A percentile compares a stretch with the other conserved stretches of the same genome.
Conservation (phyloP, 257 asterid species). For the Buddleja alternifolia region DNA sequence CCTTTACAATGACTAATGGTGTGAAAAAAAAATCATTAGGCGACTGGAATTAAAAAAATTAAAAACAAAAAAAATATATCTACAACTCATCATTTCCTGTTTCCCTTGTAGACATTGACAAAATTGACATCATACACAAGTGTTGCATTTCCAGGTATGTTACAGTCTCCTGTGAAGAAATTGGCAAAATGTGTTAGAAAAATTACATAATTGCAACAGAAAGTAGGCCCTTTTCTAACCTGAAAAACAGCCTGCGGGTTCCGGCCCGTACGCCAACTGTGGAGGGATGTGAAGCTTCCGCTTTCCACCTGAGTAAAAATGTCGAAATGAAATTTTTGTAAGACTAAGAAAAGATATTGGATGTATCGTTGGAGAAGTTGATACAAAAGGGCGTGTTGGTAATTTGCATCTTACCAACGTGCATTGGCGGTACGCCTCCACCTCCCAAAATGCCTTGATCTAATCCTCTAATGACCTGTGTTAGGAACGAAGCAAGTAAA, state of each 20-base stretch:
- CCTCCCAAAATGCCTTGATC: slow-evolving; percentile 94
- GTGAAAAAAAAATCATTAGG: too few species aligned
- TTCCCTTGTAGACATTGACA: slow-evolving; percentile 71
- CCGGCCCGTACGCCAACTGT: slow-evolving; percentile 82
- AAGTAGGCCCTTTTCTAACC: slow-evolving; percentile 39
- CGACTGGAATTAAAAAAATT: too few species aligned
- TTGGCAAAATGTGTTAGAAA: background rate
- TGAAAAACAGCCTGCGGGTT: slow-evolving; percentile 93
- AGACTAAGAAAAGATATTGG: background rate
- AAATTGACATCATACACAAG: slow-evolving; percentile 73
- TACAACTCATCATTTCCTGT: slow-evolving; percentile 50
- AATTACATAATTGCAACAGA: background rate
- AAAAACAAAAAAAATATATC: too few species aligned
- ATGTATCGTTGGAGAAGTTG: background rate
- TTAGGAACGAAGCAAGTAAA: background rate
- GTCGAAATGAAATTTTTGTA: slow-evolving; percentile 10
- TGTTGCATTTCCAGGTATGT: slow-evolving; percentile 87
- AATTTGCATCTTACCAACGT: slow-evolving; percentile 57
- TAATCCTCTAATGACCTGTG: slow-evolving; percentile 81
- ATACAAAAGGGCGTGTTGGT: background rate
- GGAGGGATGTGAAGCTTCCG: slow-evolving; percentile 91
- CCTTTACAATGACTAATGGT: too few species aligned
- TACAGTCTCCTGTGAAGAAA: slow-evolving; percentile 73
- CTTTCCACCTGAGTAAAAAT: slow-evolving; percentile 64
- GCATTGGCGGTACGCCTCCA: slow-evolving; percentile 94